Conservation (phyloP, 495 filamentous ascomycete species). For the Tricharina praecox region DNA sequence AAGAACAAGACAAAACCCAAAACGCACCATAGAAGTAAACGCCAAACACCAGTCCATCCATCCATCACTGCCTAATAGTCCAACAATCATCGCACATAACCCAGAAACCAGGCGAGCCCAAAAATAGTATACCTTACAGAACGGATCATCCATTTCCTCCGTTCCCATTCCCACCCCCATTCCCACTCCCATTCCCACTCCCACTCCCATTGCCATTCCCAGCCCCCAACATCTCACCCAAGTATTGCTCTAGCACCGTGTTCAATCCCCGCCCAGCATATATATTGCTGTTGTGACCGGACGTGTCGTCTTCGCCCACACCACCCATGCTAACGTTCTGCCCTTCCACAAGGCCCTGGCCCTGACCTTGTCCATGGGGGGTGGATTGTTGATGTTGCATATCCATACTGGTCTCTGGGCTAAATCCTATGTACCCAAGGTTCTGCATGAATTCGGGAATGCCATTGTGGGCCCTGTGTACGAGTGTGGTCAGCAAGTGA, state of each 20-base stretch:
- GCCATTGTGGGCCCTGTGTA: conserved; percentile 11
- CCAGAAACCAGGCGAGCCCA: too few relatives aligned
- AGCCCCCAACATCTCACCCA: conserved; percentile 11
- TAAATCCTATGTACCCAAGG: conserved; percentile 12
- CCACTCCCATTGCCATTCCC: neutral
- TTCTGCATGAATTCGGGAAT: conserved; percentile 16
- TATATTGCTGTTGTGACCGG: neutral
- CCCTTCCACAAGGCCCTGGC: too few relatives aligned
- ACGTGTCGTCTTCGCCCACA: neutral
- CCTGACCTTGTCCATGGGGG: neutral
- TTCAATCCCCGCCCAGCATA: conserved; percentile 11
- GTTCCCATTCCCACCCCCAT: too few relatives aligned
- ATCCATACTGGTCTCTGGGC: neutral
- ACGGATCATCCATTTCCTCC: too few relatives aligned
- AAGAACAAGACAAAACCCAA: too few relatives aligned
- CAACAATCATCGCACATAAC: too few relatives aligned
- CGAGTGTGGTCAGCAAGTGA: neutral
- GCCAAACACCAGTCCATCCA: too few relatives aligned
- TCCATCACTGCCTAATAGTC: too few relatives aligned
- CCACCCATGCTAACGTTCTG: neutral
- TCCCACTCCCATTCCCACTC: too few relatives aligned
- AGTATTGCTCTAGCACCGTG: conserved; percentile 12
- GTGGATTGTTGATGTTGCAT: neutral
- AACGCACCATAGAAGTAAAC: too few relatives aligned
- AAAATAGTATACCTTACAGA: too few relatives aligned